Base-by-base conservation (phyloP, 495 filamentous ascomycete species). In the Astrothelium macrocarpum region DNA sequence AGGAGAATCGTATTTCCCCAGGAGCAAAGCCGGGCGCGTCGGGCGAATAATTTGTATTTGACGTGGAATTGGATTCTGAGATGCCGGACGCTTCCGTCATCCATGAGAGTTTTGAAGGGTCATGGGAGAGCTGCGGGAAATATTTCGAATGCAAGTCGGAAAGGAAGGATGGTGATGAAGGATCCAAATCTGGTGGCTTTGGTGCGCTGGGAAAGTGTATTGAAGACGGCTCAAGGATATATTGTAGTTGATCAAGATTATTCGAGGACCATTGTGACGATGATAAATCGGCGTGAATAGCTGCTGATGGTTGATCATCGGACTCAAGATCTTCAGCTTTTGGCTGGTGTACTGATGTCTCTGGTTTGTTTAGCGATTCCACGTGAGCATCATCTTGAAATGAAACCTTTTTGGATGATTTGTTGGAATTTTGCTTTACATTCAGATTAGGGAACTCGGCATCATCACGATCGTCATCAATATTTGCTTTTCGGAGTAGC, bases 21-120 rank as follows among this genome's bases (percentile, higher is more conserved):
- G 91, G 79, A n/a, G 85, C 74, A 26, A 96, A 75, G n/a, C 85
- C 82, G 49, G 75, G 75, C 61, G 89, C 87, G 10, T 78, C 75
- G 0, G 93, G 91, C 73, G 91, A 86, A 79, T 97, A 98, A 63
- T 75, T 53, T 9, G 80, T 81, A 66, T 83, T 77, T 31, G 79
- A 70, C 1, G 83, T 79, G 11, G 85, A 81, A 39, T 88, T 70
- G 11, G 5, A 3, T 9, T 56, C 49, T 28, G 25, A 56, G n/a
- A 9, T 16, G 25, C 49, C 49, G 20, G 25, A 9, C 16, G 61
- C 34, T 16, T 88, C 85, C 42, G 85, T 82, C 82, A 97, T 91
- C 94, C 94, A 98, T 23, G 90, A 88, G 2, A 98, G 81, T 14
- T 87, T 85, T 29, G 87, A 84, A 0, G 93, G 91, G 75, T 97